phyloP scores from a whole-genome alignment of 495 filamentous ascomycete genomes.

The Eremomyces bilateralis region DNA sequence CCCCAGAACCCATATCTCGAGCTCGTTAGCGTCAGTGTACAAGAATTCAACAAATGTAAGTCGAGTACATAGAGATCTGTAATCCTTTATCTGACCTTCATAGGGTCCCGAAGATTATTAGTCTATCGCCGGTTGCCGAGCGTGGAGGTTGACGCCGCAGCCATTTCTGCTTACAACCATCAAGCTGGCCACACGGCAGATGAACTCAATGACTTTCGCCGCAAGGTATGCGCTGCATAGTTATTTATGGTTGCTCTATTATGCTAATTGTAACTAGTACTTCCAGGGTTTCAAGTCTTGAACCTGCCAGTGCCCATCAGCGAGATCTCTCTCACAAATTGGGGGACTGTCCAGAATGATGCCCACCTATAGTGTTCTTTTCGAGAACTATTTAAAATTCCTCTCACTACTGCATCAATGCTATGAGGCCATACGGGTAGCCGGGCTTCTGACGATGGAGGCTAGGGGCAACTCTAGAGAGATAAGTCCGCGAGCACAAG shows the following conservation, averaged over 20 bases:
- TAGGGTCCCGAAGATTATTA: conserved; percentile 70
- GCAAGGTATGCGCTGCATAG: conserved; percentile 4
- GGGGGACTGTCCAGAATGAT: too few species aligned
- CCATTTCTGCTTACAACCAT: background rate
- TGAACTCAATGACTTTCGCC: conserved; percentile 16
- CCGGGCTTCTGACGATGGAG: too few species aligned
- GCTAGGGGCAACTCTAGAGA: too few species aligned
- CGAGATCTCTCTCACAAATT: too few species aligned
- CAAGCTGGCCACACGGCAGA: conserved; percentile 7
- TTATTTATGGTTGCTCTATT: background rate
- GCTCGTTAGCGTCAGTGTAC: conserved; percentile 57
- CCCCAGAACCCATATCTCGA: conserved; percentile 60
- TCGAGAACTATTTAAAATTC: too few species aligned
- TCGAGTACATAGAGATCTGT: conserved; percentile 2
- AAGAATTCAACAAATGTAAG: conserved; percentile 73
- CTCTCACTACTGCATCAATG: too few species aligned
- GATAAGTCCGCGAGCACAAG: too few species aligned
- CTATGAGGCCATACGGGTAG: too few species aligned
- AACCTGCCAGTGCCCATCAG: too few species aligned
- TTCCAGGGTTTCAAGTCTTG: conserved; percentile 7
- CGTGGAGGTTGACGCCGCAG: conserved; percentile 24
- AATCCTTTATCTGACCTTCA: conserved; percentile 1
- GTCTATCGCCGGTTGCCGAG: conserved; percentile 59
- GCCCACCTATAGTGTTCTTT: too few species aligned
- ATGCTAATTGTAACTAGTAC: conserved; percentile 3